Percentiles rank a stretch among this genome's conserved stretches.
Conservation (phyloP, 768 basidiomycete species). For the Lactifluus rugatus region DNA sequence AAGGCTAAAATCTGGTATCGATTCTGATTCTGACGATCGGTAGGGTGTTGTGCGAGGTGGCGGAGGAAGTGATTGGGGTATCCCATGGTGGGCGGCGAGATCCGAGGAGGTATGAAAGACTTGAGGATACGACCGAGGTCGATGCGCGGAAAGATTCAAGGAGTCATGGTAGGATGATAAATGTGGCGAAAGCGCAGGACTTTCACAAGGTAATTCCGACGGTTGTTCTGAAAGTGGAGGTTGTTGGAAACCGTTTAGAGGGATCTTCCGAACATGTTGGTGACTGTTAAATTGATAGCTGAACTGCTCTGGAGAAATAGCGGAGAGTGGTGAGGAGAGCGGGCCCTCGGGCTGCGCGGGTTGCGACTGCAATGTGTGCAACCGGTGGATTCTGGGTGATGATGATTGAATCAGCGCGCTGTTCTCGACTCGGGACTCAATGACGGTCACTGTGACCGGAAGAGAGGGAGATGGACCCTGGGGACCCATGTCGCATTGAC, state of each 20-base stretch:
- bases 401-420: constrained; percentile 37
- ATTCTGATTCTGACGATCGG: constrained; percentile 29
- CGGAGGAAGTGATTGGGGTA: constrained; percentile 61
- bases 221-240: constrained; percentile 24
- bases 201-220: constrained; percentile 37
- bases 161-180: constrained; percentile 44
- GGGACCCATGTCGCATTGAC: constrained; percentile 19
- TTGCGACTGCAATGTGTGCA: constrained; percentile 47
- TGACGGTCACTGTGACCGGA: constrained; percentile 2
- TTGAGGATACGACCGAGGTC: constrained; percentile 58
- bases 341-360: constrained; percentile 27
- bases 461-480: not conserved
- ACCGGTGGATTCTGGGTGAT: constrained; percentile 44
- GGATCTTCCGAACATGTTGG: constrained; percentile 39
- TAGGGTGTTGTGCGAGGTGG: constrained; percentile 51
- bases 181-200: constrained; percentile 43
- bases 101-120: constrained; percentile 58
- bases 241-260: constrained; percentile 39
- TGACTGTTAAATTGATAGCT: constrained; percentile 24
- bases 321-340: constrained; percentile 29
- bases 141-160: constrained; percentile 42
- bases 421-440: constrained; percentile 25
- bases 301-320: constrained; percentile 41
- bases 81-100: constrained; percentile 69
- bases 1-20: constrained; percentile 37